A percentile compares a stretch with the other conserved stretches of the same genome.
Evolutionary conservation across 2,329 filamentous ascomycete genomes (phyloP).

Genomic region (Colletotrichum chlorophyti): DNA sequence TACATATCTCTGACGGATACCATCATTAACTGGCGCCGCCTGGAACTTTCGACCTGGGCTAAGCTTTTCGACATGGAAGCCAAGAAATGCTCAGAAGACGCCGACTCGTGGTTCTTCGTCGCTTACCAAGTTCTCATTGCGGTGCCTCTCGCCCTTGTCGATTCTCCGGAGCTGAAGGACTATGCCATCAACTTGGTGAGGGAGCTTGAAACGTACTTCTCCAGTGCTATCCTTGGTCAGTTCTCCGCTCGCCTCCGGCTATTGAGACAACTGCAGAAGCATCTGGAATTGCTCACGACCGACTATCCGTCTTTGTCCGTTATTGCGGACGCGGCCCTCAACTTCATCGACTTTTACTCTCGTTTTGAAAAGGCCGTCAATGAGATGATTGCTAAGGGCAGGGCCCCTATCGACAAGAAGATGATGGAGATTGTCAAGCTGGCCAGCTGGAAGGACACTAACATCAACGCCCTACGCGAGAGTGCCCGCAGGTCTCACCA

Average conservation of each 20-base stretch:
- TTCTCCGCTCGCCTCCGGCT: constrained; percentile 76
- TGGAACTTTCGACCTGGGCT: constrained; percentile 93
- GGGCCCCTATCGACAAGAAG: constrained; percentile 81
- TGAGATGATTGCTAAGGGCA: constrained; percentile 71
- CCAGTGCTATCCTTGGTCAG: constrained; percentile 80
- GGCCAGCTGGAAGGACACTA: constrained; percentile 98
- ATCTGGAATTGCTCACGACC: constrained; percentile 66
- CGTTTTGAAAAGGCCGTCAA: constrained; percentile 73
- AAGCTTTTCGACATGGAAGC: constrained; percentile 86
- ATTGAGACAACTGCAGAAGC: constrained; percentile 68
- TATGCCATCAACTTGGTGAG: constrained; percentile 76
- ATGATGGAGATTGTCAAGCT: constrained; percentile 93
- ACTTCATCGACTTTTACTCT: constrained; percentile 78
- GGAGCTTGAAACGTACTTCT: constrained; percentile 81
- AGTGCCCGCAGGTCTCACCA: constrained; percentile 90
- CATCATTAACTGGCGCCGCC: constrained; percentile 86
- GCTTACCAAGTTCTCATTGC: constrained; percentile 90
- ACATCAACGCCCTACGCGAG: constrained; percentile 86
- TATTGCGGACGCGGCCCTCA: constrained; percentile 71
- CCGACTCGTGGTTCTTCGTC: constrained; percentile 94
- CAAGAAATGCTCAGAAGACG: constrained; percentile 76
- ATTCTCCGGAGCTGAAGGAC: constrained; percentile 63
- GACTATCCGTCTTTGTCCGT: constrained; percentile 65
- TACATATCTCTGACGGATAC: constrained; percentile 82
- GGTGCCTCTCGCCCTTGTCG: constrained; percentile 71